Evolutionary conservation across 2,329 filamentous ascomycete species (phyloP), one percentile per base, ranked within the genome.

Genomic region (Knufia fluminis): DNA sequence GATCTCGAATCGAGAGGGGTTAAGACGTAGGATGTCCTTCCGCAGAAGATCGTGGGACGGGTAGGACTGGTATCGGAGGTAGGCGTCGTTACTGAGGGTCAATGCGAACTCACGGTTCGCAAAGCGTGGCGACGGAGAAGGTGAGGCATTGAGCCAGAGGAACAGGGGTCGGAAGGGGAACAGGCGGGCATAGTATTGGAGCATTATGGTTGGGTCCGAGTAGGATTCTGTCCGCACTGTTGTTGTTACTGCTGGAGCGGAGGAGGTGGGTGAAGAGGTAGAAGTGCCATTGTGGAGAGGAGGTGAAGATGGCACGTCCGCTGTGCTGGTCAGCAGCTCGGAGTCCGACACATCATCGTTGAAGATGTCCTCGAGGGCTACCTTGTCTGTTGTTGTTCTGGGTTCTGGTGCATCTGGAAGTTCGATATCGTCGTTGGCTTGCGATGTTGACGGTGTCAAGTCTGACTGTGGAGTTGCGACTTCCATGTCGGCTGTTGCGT

Each of bases 81-180:
- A 95, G 35, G 85, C 86, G 59, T 95, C 90, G 62, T 90, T 94
- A 52, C 85, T 83, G n/a, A 97, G 76, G 1, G 90, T 95, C 63
- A 97, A 91, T 16, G 92, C 90, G 65, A 98, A 97, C 67, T 98
- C 92, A 63, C 92, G 85, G 65, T 97, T 86, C 23, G 76, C 82
- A 70, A 97, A 97, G 68, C 97, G 90, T 57, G 82, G 83, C 3
- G 85, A 84, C 0, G 92, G 90, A 4, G 82, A 82, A 4, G 88
- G 84, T 48, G 86, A 87, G 68, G 97, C 92, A 64, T 97, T 98
- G 42, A 98, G 79, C 92, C 92, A 98, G 66, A 96, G 90, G 69
- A 96, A 98, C 17, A 97, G 80, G 54, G 87, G 85, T 52, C 90
- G 82, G 75, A 94, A 98, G 3, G 92, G 92, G 61, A 97, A 97